Evolutionary conservation across 495 filamentous ascomycete genomes (phyloP).

Genomic region (Penicillium nucicola): DNA sequence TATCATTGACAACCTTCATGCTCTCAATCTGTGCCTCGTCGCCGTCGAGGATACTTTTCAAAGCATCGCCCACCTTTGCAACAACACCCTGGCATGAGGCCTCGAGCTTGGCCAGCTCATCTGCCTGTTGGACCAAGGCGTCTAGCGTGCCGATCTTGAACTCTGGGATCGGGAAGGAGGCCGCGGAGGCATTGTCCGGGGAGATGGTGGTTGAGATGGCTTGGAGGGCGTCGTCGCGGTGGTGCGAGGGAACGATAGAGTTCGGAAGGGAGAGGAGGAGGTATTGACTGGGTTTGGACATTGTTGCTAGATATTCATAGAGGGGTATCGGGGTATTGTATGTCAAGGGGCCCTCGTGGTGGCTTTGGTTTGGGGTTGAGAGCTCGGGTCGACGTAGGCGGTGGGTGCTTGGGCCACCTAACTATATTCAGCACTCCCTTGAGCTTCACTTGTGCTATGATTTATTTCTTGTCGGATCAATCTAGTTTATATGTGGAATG

Average conservation of each 20-base stretch:
- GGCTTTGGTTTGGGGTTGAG: constrained; percentile 12
- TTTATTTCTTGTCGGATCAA: neutral
- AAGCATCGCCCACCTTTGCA: constrained; percentile 80
- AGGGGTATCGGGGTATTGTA: neutral
- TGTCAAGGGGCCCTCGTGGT: constrained; percentile 12
- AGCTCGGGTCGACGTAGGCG: constrained; percentile 27
- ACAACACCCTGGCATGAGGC: constrained; percentile 76
- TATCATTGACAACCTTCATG: constrained; percentile 94
- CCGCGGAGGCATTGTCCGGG: constrained; percentile 70
- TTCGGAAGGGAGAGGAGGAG: constrained; percentile 73
- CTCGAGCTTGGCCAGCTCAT: constrained; percentile 89
- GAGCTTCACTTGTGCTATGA: neutral
- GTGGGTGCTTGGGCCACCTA: constrained; percentile 24
- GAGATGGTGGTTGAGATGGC: constrained; percentile 68
- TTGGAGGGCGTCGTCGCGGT: constrained; percentile 76
- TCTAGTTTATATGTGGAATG: constrained; percentile 5
- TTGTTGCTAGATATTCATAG: constrained; percentile 23
- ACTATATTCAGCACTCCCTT: too few relatives aligned
- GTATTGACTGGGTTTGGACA: constrained; percentile 63
- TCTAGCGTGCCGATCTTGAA: constrained; percentile 98
- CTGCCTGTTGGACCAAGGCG: constrained; percentile 93
- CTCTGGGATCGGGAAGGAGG: constrained; percentile 78
- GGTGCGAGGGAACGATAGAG: constrained; percentile 66
- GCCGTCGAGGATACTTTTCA: constrained; percentile 74
- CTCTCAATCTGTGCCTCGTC: constrained; percentile 78